These are phyloP conservation scores for Carex myosuroides DNA, from an alignment of 176 grass and related monocot species.

Conservation along the genomic window DNA sequence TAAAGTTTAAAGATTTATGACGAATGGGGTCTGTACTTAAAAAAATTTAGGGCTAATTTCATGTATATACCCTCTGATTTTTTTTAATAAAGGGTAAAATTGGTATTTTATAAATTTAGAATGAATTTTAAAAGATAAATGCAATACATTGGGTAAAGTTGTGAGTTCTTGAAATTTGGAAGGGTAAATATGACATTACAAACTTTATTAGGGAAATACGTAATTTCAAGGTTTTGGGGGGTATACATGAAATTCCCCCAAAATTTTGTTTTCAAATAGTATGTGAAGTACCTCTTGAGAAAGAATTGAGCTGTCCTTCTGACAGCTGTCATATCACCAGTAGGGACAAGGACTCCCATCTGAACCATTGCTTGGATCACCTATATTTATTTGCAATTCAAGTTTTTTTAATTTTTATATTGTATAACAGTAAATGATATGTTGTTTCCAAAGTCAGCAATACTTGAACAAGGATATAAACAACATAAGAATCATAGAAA, in stretches of 20 bases:
- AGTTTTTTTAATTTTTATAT: constrained; percentile 6
- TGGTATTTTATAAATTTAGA: too few species aligned
- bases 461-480: constrained; percentile 6
- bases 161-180: too few species aligned
- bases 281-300: constrained; percentile 55
- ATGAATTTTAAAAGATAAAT: too few species aligned
- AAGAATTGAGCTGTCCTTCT: constrained; percentile 98
- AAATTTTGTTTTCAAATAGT: background rate
- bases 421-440: background rate
- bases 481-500: constrained; percentile 6
- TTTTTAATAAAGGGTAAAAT: too few species aligned
- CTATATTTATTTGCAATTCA: constrained; percentile 29
- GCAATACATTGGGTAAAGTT: too few species aligned
- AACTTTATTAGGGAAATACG: too few species aligned
- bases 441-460: background rate
- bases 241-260: background rate
- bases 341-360: constrained; percentile 99
- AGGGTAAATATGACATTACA: too few species aligned
- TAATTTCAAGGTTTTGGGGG: too few species aligned
- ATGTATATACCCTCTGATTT: too few species aligned
- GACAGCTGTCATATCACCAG: constrained; percentile 97
- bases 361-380: constrained; percentile 91
- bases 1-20: too few species aligned
- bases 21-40: background rate
- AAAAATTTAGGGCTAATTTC: background rate